Base-by-base conservation (phyloP, 768 basidiomycete genomes). In the Mycena alexandri region DNA sequence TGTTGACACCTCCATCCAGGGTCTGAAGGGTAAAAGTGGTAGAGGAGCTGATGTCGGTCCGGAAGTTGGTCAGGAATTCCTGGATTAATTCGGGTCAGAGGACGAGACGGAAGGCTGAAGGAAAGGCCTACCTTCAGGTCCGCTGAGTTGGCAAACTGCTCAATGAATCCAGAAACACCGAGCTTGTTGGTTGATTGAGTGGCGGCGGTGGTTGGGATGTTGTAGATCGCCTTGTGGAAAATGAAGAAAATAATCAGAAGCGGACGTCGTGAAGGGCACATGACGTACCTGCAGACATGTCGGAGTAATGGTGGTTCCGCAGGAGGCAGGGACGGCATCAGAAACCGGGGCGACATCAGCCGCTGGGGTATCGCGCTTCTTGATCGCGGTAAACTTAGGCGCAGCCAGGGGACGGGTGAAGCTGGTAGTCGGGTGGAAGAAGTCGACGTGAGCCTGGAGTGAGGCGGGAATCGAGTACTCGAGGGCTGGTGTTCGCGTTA, bases 1-100 rank as follows among this genome's bases (percentile, higher is more conserved):
- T 66, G 63, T 82, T 79, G 10, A 33, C n/a, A 5, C 80, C 81
- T 1, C 80, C 80, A 53, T 82, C 80, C 6, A 82, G 66, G 13
- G 77, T 77, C 61, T 80, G 74, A 6, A 80, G 67, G 3, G 77
- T 60, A 70, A 81, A 82, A 7, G 76, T 76, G 2, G 79, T 79
- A 1, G 74, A 54, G 3, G 75, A 67, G n/a, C 70, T 29, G 17
- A 83, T 67, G 55, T 81, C 80, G 0, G 78, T 68, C 25, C 79
- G 75, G 50, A 78, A 71, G 2, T 22, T 41, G n/a, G 63, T 62
- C 14, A 77, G 58, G 72, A 79, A 78, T 42, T 66, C 57, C 24
- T 64, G 58, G n/a, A 21, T 59, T 77, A 71, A 2, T 71, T 29
- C 2, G 2, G 16, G 67, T 64, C 78, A 74, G 25, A 76, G 71